Percentiles rank a stretch among this genome's conserved stretches.
These are phyloP conservation scores for Pichia sporocuriosa DNA, from an alignment of 805 yeast species.

Conservation along the genomic window DNA sequence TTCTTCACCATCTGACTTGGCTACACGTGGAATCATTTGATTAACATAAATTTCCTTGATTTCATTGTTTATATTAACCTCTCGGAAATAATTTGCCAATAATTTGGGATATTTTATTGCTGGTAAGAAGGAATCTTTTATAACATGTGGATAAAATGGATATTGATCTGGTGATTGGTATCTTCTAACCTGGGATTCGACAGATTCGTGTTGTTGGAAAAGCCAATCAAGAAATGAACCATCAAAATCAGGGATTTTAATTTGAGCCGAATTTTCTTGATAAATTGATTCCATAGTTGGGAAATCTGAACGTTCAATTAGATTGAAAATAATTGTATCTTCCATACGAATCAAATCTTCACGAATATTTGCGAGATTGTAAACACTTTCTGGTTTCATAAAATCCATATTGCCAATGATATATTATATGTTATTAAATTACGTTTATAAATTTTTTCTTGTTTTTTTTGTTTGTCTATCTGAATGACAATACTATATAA, in stretches of 20 bases:
- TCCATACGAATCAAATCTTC: conserved; percentile 87
- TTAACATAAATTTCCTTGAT: conserved; percentile 64
- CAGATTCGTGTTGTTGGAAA: conserved; percentile 63
- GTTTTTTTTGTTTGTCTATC: too few species aligned
- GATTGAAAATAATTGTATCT: conserved; percentile 86
- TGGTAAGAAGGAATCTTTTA: conserved; percentile 69
- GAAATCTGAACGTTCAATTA: conserved; percentile 91
- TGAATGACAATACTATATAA: too few species aligned
- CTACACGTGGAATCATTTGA: conserved; percentile 68
- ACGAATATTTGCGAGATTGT: conserved; percentile 76
- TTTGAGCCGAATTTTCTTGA: conserved; percentile 37
- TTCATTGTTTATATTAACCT: conserved; percentile 66
- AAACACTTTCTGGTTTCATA: conserved; percentile 71
- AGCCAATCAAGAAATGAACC: conserved; percentile 89
- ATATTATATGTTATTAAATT: too few species aligned
- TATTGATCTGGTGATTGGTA: conserved; percentile 92
- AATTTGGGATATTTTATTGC: conserved; percentile 70
- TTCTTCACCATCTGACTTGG: conserved; percentile 65
- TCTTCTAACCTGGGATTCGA: conserved; percentile 76
- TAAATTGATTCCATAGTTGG: conserved; percentile 71
- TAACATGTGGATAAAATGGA: conserved; percentile 72
- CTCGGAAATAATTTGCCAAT: conserved; percentile 66
- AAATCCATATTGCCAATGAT: conserved; percentile 74
- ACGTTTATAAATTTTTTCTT: too few species aligned
- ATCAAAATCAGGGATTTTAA: conserved; percentile 52